phyloP scores from a whole-genome alignment of 192 early-diverging fungal species.

The Coemansia sp. region DNA sequence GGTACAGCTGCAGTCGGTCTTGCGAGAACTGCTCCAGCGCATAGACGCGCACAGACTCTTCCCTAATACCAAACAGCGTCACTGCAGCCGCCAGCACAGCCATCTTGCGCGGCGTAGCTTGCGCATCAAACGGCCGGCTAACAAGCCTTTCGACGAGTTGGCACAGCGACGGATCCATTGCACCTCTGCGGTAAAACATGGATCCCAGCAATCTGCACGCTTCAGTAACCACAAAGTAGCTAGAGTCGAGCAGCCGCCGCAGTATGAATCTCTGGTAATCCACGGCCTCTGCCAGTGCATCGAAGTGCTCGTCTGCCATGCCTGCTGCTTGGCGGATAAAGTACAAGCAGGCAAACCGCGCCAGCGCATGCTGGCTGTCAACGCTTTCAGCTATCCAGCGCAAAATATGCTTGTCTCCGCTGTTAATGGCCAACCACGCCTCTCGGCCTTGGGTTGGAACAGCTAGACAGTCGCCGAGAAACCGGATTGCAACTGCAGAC shows the following conservation, averaged over 20 bases:
- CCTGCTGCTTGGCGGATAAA: slow-evolving; percentile 31
- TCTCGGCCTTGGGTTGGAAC: background rate
- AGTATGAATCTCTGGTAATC: slow-evolving; percentile 22
- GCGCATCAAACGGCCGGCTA: slow-evolving; percentile 3
- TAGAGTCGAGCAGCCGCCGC: slow-evolving; percentile 34
- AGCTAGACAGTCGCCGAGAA: slow-evolving; percentile 26
- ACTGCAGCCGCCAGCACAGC: slow-evolving; percentile 12
- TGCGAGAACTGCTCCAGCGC: slow-evolving; percentile 5
- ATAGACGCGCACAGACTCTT: background rate
- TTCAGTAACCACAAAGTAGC: slow-evolving; percentile 45
- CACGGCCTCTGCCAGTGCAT: slow-evolving; percentile 1
- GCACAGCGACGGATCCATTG: slow-evolving; percentile 12
- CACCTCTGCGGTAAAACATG: slow-evolving; percentile 8
- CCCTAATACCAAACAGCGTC: background rate
- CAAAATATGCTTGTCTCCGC: background rate
- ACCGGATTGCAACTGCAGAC: slow-evolving; percentile 41
- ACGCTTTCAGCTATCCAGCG: slow-evolving; percentile 25
- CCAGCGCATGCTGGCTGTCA: slow-evolving; percentile 44
- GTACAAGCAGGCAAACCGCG: slow-evolving; percentile 31
- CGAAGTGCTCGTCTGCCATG: background rate
- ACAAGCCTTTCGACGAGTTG: slow-evolving; percentile 13
- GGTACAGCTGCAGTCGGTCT: slow-evolving; percentile 11
- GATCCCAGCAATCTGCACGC: slow-evolving; percentile 26
- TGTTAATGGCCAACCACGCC: background rate
- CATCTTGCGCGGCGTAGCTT: slow-evolving; percentile 14